Evolutionary conservation across 2,329 filamentous ascomycete genomes (phyloP).

Genomic region (Sporothrix phasma): DNA sequence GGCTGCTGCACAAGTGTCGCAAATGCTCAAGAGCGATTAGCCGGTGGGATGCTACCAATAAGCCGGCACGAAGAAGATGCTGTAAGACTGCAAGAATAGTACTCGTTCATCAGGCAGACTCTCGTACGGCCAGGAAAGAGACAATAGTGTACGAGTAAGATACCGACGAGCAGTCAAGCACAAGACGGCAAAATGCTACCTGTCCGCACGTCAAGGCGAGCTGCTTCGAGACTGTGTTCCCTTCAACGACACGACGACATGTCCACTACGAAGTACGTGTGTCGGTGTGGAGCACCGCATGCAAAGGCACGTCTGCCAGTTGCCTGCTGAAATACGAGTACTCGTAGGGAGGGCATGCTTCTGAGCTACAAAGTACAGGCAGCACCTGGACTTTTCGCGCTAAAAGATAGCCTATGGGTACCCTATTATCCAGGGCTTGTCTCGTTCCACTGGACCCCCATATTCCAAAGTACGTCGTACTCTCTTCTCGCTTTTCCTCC

Average conservation of each 20-base stretch:
- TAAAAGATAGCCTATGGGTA: background rate
- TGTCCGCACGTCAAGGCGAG: background rate
- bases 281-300: background rate
- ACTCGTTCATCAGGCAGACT: no score
- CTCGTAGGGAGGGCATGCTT: no score
- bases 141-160: no score
- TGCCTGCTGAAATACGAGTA: background rate
- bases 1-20: background rate
- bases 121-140: no score
- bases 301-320: background rate
- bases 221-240: background rate
- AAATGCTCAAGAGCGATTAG: background rate
- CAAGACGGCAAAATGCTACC: background rate
- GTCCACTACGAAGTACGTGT: no score
- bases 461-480: background rate
- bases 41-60: background rate
- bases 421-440: background rate
- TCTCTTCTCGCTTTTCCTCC: background rate
- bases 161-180: no score
- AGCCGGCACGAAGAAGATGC: background rate
- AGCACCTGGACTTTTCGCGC: slow-evolving; percentile 1
- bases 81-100: no score
- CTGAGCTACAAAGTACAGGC: no score
- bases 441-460: background rate
- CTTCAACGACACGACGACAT: no score